Base-by-base conservation (phyloP, 768 basidiomycete species). In the Boletus tylopilopsis region DNA sequence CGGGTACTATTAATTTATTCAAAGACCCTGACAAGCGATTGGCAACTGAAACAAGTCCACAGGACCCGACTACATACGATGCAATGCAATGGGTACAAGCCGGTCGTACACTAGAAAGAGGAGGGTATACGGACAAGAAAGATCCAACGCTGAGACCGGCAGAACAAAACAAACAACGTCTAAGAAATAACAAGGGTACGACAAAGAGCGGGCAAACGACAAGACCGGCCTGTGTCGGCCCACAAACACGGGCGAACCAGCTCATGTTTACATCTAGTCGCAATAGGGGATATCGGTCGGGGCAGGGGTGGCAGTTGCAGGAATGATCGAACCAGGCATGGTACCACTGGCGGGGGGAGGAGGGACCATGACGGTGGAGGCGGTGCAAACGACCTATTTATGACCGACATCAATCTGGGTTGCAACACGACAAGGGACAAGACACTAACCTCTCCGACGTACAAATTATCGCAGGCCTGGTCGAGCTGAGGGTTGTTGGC, bases 401-500 rank as follows among this genome's bases (percentile, higher is more conserved):
- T 8, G 8, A 18, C 3, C 3, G 29, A 30, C 12, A 4, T 21
- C 23, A 22, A 10, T 22, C 45, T 7, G 42, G 24, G 16, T 37
- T 27, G 2, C 15, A 18, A 45, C 2, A 10, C 2, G 19, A 42
- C 15, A 12, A 6, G 15, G 13, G 12, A 30, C 9, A 37, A 36
- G 3, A 16, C 8, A 71, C 76, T 47, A 42, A 89, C 88, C 79
- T 90, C 84, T 61, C 83, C 87, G 49, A 85, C 61, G 68, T 89
- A 88, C 64, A 91, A 72, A 72, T 90, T 90, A 56, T 57, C 68
- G 67, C 81, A 86, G 0, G 63, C 70, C 0, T 39, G 3, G 58
- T 80, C 54, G 57, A 90, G 74, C 66, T 89, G 82, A 18, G 87
- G 89, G 78, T 92, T 92, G 79, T 90, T 90, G 50, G 55, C 15